A percentile compares a stretch with the other conserved stretches of the same genome.
phyloP scores from a whole-genome alignment of 306 rosid species.

The Cicer yamashitae region DNA sequence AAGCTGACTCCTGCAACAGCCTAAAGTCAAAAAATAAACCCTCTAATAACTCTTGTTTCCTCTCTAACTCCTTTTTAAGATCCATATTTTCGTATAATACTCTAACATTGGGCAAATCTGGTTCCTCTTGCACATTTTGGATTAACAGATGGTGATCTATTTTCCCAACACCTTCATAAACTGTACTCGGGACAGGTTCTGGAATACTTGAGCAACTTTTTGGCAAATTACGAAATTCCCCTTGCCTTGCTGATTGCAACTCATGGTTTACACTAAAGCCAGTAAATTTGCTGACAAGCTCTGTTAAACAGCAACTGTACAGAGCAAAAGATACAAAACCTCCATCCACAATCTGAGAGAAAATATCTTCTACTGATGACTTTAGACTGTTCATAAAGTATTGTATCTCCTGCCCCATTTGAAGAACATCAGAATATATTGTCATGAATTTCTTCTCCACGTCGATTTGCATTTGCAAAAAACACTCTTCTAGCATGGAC shows the following conservation, averaged over 20 bases:
- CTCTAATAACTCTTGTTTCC: conserved; percentile 80
- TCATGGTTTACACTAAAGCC: conserved; percentile 41
- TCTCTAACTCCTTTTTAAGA: conserved; percentile 69
- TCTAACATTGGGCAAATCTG: conserved; percentile 50
- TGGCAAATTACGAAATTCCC: conserved; percentile 45
- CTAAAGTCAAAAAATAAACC: conserved; percentile 92
- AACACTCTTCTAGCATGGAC: conserved; percentile 65
- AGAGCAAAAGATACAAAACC: conserved; percentile 61
- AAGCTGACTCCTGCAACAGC: conserved; percentile 86
- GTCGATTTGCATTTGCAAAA: conserved; percentile 68
- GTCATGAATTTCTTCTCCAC: conserved; percentile 59
- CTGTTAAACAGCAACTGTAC: conserved; percentile 57
- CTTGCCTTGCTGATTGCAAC: conserved; percentile 42
- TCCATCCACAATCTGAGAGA: conserved; percentile 55
- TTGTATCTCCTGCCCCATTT: conserved; percentile 59
- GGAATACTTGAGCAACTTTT: conserved; percentile 43
- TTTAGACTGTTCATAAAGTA: conserved; percentile 53
- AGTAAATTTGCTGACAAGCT: conserved; percentile 47
- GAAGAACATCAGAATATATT: conserved; percentile 58
- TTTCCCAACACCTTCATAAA: conserved; percentile 38
- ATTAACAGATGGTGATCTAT: conserved; percentile 41
- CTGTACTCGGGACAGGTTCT: conserved; percentile 37
- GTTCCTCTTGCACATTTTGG: conserved; percentile 51
- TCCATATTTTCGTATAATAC: conserved; percentile 58
- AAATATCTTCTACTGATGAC: conserved; percentile 66